Evolutionary conservation across 2,329 filamentous ascomycete genomes (phyloP), one percentile per base, ranked within the genome.

Genomic region (Trichoderma polysporum): DNA sequence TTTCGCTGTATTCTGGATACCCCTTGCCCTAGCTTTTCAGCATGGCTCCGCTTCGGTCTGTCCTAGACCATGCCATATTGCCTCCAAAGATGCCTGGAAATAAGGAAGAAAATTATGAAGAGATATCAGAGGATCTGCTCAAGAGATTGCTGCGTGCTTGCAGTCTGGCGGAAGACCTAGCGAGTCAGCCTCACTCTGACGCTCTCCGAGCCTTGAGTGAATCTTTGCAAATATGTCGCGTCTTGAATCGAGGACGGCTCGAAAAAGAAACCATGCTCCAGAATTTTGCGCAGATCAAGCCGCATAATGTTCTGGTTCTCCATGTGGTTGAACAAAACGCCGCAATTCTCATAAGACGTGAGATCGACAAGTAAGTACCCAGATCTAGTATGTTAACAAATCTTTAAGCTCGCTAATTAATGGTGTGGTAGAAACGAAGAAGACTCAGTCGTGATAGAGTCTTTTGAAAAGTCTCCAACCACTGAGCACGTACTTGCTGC

Each of bases 391-490:
- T 13, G 0, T 6, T 8, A 19, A 49, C 37, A 47, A 22, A 22
- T 5, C 3, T 13, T 8, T 4, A 17, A 4, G 10, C 2, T 29
- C 10, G 3, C n/a, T 39, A 54, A 22, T 19, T 7, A 17, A 54
- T n/a, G 3, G 54, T 3, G 15, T 1, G 19, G 31, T 0, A 70
- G 70, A 50, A 63, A 61, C 57, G 71, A 13, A 27, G 73, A 27
- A 27, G 31, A 56, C 1, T 52, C 17, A 12, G 69, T 72, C 66
- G 83, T 71, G 17, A 86, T 68, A 39, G 89, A 91, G 73, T 80
- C 80, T 0, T 91, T 91, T 57, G 87, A 91, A 73, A 79, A 84
- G 0, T 88, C 87, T 0, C 79, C 89, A 0, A 71, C 73, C 90
- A 67, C 78, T 91, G 9, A 85, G 13, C 73, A 80, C 15, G 85